Evolutionary conservation across 768 basidiomycete species (phyloP), one percentile per base, ranked within the genome.

Genomic region (Amanita phalloides): DNA sequence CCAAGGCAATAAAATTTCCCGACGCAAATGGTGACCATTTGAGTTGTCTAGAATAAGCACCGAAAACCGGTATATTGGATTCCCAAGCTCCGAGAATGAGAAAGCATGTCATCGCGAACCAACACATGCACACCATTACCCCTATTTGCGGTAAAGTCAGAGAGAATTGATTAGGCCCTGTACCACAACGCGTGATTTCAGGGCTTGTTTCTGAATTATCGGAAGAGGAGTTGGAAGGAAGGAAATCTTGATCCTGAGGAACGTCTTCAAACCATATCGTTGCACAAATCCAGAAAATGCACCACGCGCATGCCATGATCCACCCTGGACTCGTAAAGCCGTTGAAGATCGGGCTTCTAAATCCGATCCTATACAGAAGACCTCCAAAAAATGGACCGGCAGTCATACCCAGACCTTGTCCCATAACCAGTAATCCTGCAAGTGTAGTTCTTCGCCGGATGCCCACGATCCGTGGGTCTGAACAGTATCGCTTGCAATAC

Each of bases 41-140:
- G 60, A 83, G 75, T 14, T 64, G 58, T 11, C 64, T 62, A 4
- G 59, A 62, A 20, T 57, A 58, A 46, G 74, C 71, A 17, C 76
- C 72, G 60, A 76, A 84, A 51, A 84, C 73, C 33, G 81, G 82
- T 47, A 84, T 76, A 62, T 82, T 83, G 47, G 78, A 70, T 62
- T 86, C 83, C 81, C 81, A 84, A 13, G 76, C 74, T 11, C 80
- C 81, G 51, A 86, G 77, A 60, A 84, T 71, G 65, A 84, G 82
- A 69, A 84, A 85, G 64, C 75, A 82, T 20, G 78, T 72, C 78
- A 82, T 82, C 41, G 81, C 72, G 58, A 78, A 79, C 76, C 81
- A 85, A 62, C 81, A 84, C 78, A 85, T 82, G 60, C 76, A 81
- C 35, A 71, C 56, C n/a, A 77, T 68, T 51, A 81, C 75, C 21